Conservation (phyloP, 1,139 yeast genomes). For the Blastobotrys capitulatus region DNA sequence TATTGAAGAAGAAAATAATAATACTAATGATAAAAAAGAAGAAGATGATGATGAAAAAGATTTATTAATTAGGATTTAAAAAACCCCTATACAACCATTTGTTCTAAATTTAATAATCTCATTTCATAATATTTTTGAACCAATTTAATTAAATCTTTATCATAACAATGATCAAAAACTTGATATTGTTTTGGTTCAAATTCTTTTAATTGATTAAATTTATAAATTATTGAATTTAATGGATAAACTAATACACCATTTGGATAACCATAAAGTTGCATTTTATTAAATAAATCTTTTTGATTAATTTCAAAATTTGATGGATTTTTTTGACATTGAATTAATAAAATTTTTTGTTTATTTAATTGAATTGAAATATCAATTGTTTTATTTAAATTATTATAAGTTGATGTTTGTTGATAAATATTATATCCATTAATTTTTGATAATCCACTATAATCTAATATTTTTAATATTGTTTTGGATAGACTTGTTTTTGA, state of each 20-base stretch:
- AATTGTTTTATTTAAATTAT: too few relatives aligned
- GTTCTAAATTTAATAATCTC: neutral
- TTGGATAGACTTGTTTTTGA: neutral
- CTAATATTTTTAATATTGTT: too few relatives aligned
- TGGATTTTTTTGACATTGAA: neutral
- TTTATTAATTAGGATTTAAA: too few relatives aligned
- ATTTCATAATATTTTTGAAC: neutral
- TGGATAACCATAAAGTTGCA: neutral
- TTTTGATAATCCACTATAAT: neutral
- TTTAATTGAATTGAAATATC: too few relatives aligned
- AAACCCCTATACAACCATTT: too few relatives aligned
- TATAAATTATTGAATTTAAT: neutral
- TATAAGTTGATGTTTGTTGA: too few relatives aligned
- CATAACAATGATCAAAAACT: neutral
- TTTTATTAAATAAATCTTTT: too few relatives aligned
- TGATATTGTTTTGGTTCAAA: neutral
- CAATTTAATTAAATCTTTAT: neutral
- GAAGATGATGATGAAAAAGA: too few relatives aligned
- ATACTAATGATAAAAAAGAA: neutral
- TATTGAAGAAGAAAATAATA: neutral
- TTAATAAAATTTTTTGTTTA: too few relatives aligned
- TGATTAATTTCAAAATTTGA: too few relatives aligned
- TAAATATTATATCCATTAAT: neutral
- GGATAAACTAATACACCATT: neutral
- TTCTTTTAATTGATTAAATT: neutral